Percentiles rank a stretch among this genome's conserved stretches.
Evolutionary conservation across 2,329 filamentous ascomycete species (phyloP).

Genomic region (Sclerotinia subarctica): DNA sequence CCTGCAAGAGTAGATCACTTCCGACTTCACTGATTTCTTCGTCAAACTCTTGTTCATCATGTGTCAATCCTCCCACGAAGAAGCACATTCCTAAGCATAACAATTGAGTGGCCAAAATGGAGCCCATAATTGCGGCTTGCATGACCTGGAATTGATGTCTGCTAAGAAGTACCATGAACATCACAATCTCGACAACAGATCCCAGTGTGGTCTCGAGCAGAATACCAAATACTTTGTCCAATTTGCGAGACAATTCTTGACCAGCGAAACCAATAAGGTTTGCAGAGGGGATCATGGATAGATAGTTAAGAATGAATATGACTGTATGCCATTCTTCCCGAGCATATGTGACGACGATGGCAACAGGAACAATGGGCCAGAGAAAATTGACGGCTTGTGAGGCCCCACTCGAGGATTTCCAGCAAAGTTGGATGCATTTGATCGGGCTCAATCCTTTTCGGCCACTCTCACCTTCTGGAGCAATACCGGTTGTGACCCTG

Average conservation of each 20-base stretch:
- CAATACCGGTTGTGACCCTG: slow-evolving; percentile 39
- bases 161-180: slow-evolving; percentile 73
- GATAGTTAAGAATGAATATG: slow-evolving; percentile 68
- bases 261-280: slow-evolving; percentile 74
- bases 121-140: slow-evolving; percentile 78
- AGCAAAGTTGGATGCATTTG: slow-evolving; percentile 61
- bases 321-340: slow-evolving; percentile 55
- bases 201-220: slow-evolving; percentile 62
- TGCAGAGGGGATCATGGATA: slow-evolving; percentile 74
- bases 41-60: slow-evolving; percentile 68
- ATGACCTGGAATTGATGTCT: slow-evolving; percentile 62
- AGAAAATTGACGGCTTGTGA: slow-evolving; percentile 67
- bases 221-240: slow-evolving; percentile 69
- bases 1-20: slow-evolving; percentile 71
- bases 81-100: slow-evolving; percentile 80
- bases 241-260: slow-evolving; percentile 67
- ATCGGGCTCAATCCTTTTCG: slow-evolving; percentile 61
- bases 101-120: slow-evolving; percentile 76
- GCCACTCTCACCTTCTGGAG: slow-evolving; percentile 65
- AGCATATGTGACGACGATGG: slow-evolving; percentile 60
- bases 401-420: slow-evolving; percentile 59
- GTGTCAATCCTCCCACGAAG: slow-evolving; percentile 67
- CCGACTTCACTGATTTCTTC: slow-evolving; percentile 76
- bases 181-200: slow-evolving; percentile 74
- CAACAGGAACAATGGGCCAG: slow-evolving; percentile 72